Conservation (phyloP, 441 rosid species). For the Biscutella auriculata region DNA sequence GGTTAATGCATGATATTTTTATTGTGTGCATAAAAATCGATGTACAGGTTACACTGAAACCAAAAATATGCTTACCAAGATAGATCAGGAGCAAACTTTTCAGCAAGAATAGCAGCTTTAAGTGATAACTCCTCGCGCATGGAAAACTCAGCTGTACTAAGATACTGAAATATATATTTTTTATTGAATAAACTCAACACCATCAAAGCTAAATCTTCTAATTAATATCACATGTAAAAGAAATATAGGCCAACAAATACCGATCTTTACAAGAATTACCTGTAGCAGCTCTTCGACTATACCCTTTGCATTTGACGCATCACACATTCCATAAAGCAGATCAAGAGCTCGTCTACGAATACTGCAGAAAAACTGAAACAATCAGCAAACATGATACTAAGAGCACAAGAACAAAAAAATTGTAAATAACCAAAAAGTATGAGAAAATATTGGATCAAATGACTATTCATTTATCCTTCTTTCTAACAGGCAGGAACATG, state of each 20-base stretch:
- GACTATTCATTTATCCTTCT: not conserved
- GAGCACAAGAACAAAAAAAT: not conserved
- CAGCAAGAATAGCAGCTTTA: constrained; percentile 98
- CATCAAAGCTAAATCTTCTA: not conserved
- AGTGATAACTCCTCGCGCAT: constrained; percentile 98
- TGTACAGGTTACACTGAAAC: not conserved
- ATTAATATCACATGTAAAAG: not conserved
- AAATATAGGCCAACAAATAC: constrained; percentile 1
- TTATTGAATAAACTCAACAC: constrained; percentile 8
- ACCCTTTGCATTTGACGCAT: constrained; percentile 97
- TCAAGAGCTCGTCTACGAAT: constrained; percentile 99
- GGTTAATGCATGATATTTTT: not conserved
- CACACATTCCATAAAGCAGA: constrained; percentile 97
- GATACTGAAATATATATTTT: constrained; percentile 50
- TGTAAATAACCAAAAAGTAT: not conserved
- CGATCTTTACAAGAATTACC: constrained; percentile 31
- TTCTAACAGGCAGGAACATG: not conserved
- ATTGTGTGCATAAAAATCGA: not conserved
- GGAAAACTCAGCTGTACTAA: constrained; percentile 90
- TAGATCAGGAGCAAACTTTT: constrained; percentile 98
- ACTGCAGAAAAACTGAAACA: constrained; percentile 31
- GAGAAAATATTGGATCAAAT: not conserved
- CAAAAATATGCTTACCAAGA: constrained; percentile 59
- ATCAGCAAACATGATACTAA: not conserved
- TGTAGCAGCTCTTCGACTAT: constrained; percentile 97